phyloP scores from a whole-genome alignment of 352 stramenopile genomes.

The Phytophthora cryptogea region DNA sequence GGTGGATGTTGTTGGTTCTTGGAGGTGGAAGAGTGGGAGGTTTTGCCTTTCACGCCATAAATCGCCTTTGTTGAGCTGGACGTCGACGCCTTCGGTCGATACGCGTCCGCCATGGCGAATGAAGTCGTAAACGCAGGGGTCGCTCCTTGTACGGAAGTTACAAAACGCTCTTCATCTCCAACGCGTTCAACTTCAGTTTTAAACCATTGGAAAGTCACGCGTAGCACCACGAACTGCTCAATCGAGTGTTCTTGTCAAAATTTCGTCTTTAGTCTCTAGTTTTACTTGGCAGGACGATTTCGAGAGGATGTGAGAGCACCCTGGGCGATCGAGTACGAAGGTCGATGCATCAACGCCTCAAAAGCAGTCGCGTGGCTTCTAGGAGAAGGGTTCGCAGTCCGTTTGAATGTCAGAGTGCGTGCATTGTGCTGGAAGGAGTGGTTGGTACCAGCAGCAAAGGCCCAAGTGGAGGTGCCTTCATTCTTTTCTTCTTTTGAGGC shows the following conservation, averaged over 20 bases:
- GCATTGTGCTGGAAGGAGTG: neutral
- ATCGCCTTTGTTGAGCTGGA: conserved; percentile 24
- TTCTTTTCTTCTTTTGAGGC: too few species aligned
- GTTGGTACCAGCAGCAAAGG: neutral
- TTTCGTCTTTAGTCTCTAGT: conserved; percentile 2
- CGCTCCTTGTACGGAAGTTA: conserved; percentile 15
- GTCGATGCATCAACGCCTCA: conserved; percentile 36
- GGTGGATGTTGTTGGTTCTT: conserved; percentile 40
- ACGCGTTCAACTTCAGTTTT: too few species aligned
- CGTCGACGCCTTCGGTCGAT: conserved; percentile 26
- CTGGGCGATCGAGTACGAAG: conserved; percentile 31
- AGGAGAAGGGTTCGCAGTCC: conserved; percentile 18
- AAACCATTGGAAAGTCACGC: too few species aligned
- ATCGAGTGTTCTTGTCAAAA: neutral
- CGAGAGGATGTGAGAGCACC: conserved; percentile 14
- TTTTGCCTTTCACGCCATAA: conserved; percentile 29
- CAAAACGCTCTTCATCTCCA: conserved; percentile 18
- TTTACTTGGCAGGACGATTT: conserved; percentile 9
- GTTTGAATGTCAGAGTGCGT: conserved; percentile 14
- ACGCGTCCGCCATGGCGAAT: conserved; percentile 35
- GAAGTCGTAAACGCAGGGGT: conserved; percentile 7
- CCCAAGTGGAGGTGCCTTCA: neutral
- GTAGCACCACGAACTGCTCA: too few species aligned
- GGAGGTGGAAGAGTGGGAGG: conserved; percentile 6
- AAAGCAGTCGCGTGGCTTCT: conserved; percentile 25